phyloP scores from a whole-genome alignment of 805 yeast genomes.

The Wickerhamiella spandovensis region DNA sequence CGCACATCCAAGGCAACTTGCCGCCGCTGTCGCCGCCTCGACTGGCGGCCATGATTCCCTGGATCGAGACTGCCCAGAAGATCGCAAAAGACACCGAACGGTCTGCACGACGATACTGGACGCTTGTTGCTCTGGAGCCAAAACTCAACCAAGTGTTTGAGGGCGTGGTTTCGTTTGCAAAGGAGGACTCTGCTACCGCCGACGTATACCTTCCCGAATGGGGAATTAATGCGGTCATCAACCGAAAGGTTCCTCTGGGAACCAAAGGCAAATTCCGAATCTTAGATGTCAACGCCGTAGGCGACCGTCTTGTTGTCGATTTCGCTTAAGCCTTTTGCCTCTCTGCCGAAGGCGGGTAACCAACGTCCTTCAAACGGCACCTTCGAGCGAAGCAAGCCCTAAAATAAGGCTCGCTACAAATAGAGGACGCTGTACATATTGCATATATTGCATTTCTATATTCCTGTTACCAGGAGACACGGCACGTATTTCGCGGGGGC shows the following conservation, averaged over 20 bases:
- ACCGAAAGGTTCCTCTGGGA: not conserved
- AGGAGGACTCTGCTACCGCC: not conserved
- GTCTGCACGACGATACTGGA: not conserved
- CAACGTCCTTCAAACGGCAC: no score
- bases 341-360: not conserved
- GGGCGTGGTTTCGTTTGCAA: not conserved
- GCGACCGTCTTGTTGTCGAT: not conserved
- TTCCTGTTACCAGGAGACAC: no score
- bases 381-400: no score
- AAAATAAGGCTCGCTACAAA: no score
- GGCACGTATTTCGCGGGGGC: no score
- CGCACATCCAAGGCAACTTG: slow-evolving; percentile 24
- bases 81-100: not conserved
- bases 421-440: no score
- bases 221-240: not conserved
- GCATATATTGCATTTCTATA: no score
- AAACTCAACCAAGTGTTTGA: not conserved
- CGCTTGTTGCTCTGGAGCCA: not conserved
- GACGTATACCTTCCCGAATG: not conserved
- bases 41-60: slow-evolving; percentile 3
- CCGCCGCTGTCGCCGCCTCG: slow-evolving; percentile 5
- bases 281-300: slow-evolving; percentile 1
- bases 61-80: slow-evolving; percentile 1
- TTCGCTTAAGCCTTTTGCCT: not conserved
- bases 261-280: not conserved